Evolutionary conservation across 1,284 basidiomycete genomes (phyloP), one percentile per base, ranked within the genome.

Genomic region (Pascua guehoae): DNA sequence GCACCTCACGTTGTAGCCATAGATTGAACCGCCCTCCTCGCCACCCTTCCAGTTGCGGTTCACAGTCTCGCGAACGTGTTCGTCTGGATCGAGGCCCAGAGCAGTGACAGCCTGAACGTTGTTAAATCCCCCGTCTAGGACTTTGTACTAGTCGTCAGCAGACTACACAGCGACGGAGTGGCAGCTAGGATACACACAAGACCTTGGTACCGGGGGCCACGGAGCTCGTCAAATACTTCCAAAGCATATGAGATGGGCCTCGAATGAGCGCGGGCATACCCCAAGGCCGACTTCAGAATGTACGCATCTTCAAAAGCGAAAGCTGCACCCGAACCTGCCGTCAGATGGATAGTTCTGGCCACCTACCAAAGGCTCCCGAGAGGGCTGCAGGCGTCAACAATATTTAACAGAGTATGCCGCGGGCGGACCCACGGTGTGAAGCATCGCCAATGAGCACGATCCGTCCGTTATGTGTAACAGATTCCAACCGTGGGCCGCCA

Each of bases 281-380:
- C 36, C 12, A 70, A 15, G 0, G 63, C 63, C 15, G 47, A 42
- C 5, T 58, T 51, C 1, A 68, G 59, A 18, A 66, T 47, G 46
- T 61, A 66, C 5, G 63, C 66, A 48, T 70, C 68, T 53, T 70
- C 66, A 42, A 68, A 65, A 1, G 68, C 68, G 40, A 70, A 70
- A 0, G 65, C 66, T 0, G 68, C 68, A 3, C 66, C 68, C 1
- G 66, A 63, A 10, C 67, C 55, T 47, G 37, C 5, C 16, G 15
- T 47, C 24, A 32, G 46, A 18, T 14, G 17, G 16, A 14, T 47
- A 36, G 5, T 24, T 4, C 3, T 3, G 44, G n/a, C 18, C 44
- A 46, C 44, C 18, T 16, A 47, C 51, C 66, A 41, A 67, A 67
- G 4, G 64, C 66, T 0, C 64, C 64, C 10, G 66, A 64, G 1